Evolutionary conservation across 1,284 basidiomycete genomes (phyloP).

Genomic region (Melampsora larici-populina): DNA sequence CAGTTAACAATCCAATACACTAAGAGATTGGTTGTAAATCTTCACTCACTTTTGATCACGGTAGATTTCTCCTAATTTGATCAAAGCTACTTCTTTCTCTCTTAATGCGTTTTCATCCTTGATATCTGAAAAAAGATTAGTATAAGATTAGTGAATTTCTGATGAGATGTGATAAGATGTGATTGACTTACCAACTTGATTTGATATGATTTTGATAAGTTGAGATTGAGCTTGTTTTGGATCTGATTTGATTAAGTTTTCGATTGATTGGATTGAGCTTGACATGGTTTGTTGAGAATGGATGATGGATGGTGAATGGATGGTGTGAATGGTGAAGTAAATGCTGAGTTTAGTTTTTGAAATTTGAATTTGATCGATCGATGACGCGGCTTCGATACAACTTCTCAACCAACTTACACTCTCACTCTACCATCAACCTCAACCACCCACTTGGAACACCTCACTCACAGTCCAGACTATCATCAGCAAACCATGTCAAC

Average conservation of each 20-base stretch:
- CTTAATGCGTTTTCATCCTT: slow-evolving; percentile 64
- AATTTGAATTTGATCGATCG: not conserved
- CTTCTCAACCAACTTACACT: not conserved
- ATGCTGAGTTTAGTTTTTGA: not conserved
- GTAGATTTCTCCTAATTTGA: slow-evolving; percentile 83
- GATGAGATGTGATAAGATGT: not conserved
- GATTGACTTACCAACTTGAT: slow-evolving; percentile 23
- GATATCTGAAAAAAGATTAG: slow-evolving; percentile 35
- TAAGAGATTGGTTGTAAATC: slow-evolving; percentile 9
- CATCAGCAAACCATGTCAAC: slow-evolving; percentile 7
- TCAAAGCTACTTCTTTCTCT: slow-evolving; percentile 79
- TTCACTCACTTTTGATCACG: slow-evolving; percentile 71
- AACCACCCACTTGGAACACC: not conserved
- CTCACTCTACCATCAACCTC: not conserved
- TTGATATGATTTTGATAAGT: slow-evolving; percentile 35
- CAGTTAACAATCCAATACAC: not conserved
- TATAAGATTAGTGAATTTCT: not conserved
- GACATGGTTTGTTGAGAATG: not conserved
- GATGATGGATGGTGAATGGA: not conserved
- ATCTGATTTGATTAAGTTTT: slow-evolving; percentile 22
- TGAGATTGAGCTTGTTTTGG: slow-evolving; percentile 20
- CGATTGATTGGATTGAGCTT: not conserved
- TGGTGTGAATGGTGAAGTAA: not conserved
- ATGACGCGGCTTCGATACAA: not conserved
- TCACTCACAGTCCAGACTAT: not conserved